Evolutionary conservation across 805 yeast species (phyloP).

Genomic region (Teunomyces pallodes): DNA sequence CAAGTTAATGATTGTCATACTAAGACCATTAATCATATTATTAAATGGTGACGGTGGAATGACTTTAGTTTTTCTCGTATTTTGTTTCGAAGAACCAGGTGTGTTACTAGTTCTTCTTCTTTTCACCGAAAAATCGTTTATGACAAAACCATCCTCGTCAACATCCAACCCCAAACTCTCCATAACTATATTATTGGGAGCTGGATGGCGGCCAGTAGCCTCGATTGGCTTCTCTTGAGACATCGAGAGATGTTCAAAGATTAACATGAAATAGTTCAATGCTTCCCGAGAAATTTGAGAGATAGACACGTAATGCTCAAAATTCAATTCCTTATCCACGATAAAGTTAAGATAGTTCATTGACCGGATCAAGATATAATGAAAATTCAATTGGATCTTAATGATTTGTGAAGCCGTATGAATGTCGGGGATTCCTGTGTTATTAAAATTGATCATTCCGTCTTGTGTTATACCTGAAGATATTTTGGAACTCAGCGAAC

Average conservation of each 20-base stretch:
- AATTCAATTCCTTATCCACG: slow-evolving; percentile 41
- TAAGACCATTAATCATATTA: slow-evolving; percentile 40
- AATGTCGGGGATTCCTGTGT: slow-evolving; percentile 37
- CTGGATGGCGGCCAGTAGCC: slow-evolving; percentile 1
- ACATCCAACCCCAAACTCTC: slow-evolving; percentile 39
- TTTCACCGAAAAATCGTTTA: slow-evolving; percentile 42
- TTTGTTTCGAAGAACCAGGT: slow-evolving; percentile 3
- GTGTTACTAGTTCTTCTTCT: slow-evolving; percentile 21
- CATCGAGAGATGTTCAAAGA: slow-evolving; percentile 29
- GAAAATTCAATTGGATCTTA: slow-evolving; percentile 44
- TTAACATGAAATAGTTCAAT: slow-evolving; percentile 33
- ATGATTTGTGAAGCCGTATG: slow-evolving; percentile 37
- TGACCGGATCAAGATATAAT: slow-evolving; percentile 40
- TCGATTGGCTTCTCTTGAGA: slow-evolving; percentile 7
- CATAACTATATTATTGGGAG: slow-evolving; percentile 23
- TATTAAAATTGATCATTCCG: slow-evolving; percentile 21
- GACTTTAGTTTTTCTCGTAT: slow-evolving; percentile 19
- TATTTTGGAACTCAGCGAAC: slow-evolving; percentile 11
- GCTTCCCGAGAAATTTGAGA: slow-evolving; percentile 39
- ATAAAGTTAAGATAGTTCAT: slow-evolving; percentile 42
- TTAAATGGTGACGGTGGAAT: slow-evolving; percentile 41
- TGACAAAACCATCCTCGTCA: slow-evolving; percentile 46
- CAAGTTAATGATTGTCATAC: slow-evolving; percentile 42
- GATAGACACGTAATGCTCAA: slow-evolving; percentile 31
- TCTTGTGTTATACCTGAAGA: slow-evolving; percentile 12